Percentiles rank a stretch among this genome's conserved stretches.
phyloP scores from a whole-genome alignment of 2,329 filamentous ascomycete genomes.

The Diaporthe citri region DNA sequence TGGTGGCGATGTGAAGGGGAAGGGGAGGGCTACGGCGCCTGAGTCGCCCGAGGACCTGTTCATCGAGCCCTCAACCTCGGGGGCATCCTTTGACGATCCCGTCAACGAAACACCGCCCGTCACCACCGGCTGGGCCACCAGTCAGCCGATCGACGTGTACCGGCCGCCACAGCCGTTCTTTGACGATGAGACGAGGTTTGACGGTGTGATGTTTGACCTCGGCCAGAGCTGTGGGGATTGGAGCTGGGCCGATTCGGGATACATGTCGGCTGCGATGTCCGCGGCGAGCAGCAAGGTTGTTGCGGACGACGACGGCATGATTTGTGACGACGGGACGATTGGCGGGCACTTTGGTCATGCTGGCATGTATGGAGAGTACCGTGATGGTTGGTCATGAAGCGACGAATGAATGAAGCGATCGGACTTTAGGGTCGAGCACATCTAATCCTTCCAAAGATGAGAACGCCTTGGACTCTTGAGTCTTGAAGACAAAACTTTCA shows the following conservation, averaged over 20 bases:
- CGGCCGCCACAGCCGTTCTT: constrained; percentile 8
- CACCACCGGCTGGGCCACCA: not conserved
- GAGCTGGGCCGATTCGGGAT: constrained; percentile 29
- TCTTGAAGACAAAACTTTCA: not conserved
- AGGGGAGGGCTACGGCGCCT: not conserved
- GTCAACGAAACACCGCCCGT: not conserved
- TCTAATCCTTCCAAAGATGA: constrained; percentile 1
- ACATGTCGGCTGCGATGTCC: constrained; percentile 9
- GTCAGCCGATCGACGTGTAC: constrained; percentile 17
- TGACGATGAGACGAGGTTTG: not conserved
- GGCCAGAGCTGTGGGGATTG: not conserved
- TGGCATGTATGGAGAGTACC: constrained; percentile 2
- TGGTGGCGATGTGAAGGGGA: not conserved
- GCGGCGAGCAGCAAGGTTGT: constrained; percentile 6
- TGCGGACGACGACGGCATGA: not conserved
- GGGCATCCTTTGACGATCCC: not conserved
- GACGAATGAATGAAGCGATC: not conserved
- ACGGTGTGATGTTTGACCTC: constrained; percentile 7
- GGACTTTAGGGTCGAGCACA: not conserved
- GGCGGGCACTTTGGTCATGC: constrained; percentile 1
- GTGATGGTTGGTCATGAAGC: constrained; percentile 17
- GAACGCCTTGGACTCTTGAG: not conserved
- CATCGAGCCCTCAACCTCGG: not conserved
- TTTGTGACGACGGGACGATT: constrained; percentile 10
- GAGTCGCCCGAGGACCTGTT: constrained; percentile 1